phyloP scores from a whole-genome alignment of 345 rosid genomes.

The Eucalyptus leucophloia region DNA sequence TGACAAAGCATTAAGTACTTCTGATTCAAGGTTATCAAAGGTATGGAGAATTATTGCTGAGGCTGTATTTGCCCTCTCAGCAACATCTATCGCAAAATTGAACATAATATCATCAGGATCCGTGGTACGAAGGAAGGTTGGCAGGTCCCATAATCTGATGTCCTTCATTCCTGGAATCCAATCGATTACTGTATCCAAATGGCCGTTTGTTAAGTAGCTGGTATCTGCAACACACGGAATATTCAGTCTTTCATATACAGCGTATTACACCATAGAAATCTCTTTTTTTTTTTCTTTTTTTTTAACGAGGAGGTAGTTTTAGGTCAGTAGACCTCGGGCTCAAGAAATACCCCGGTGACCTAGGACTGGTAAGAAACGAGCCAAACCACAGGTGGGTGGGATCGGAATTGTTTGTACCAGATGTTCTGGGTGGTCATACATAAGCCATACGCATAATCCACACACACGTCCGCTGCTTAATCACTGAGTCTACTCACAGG shows the following conservation, averaged over 20 bases:
- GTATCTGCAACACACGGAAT: neutral
- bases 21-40: too few relatives aligned
- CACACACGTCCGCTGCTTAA: neutral
- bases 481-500: neutral
- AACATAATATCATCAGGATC: neutral
- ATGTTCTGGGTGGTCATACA: neutral
- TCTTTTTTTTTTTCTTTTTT: too few relatives aligned
- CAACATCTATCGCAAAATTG: neutral
- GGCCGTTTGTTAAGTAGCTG: too few relatives aligned
- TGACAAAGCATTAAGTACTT: too few relatives aligned
- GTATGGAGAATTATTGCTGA: too few relatives aligned
- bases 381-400: neutral
- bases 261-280: neutral
- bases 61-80: neutral
- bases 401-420: neutral
- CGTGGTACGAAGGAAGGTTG: neutral
- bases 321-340: neutral
- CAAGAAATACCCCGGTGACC: neutral
- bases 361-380: neutral
- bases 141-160: neutral
- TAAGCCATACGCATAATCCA: neutral
- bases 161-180: neutral
- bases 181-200: neutral
- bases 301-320: neutral
- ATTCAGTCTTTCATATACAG: neutral